Evolutionary conservation across 2,329 filamentous ascomycete genomes (phyloP).

Genomic region (Colletotrichum phormii): DNA sequence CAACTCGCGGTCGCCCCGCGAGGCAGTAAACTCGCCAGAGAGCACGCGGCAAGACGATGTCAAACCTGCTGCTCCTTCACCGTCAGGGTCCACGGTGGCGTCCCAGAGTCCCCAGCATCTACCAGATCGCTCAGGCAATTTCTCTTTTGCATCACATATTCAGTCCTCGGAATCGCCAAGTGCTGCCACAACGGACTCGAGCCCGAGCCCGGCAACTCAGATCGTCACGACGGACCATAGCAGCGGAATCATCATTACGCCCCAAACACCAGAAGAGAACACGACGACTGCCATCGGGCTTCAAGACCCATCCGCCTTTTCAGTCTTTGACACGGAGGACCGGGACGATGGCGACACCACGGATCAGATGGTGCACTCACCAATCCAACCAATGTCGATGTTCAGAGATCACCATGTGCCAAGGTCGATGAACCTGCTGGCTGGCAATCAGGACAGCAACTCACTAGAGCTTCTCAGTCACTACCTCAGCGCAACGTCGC

Average conservation of each 20-base stretch:
- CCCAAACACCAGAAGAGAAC: not conserved
- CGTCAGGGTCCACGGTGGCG: not conserved
- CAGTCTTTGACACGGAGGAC: not conserved
- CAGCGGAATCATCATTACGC: not conserved
- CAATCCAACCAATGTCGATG: not conserved
- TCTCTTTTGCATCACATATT: constrained; percentile 13
- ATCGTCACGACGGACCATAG: not conserved
- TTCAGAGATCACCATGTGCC: not conserved
- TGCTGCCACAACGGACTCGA: not conserved
- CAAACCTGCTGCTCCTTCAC: not conserved
- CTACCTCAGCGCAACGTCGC: constrained; percentile 56
- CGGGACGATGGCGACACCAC: not conserved
- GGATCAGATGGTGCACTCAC: not conserved
- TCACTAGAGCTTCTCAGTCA: constrained; percentile 59
- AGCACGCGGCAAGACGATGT: not conserved
- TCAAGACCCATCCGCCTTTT: not conserved
- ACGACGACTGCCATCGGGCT: not conserved
- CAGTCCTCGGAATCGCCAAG: constrained; percentile 1
- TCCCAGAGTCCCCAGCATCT: not conserved
- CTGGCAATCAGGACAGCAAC: constrained; percentile 40
- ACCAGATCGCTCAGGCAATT: not conserved
- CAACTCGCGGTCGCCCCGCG: not conserved
- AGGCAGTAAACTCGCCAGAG: not conserved
- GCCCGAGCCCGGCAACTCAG: not conserved
- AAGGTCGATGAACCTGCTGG: not conserved